phyloP scores from a whole-genome alignment of 1,284 basidiomycete species.

The Leccinum variabile region DNA sequence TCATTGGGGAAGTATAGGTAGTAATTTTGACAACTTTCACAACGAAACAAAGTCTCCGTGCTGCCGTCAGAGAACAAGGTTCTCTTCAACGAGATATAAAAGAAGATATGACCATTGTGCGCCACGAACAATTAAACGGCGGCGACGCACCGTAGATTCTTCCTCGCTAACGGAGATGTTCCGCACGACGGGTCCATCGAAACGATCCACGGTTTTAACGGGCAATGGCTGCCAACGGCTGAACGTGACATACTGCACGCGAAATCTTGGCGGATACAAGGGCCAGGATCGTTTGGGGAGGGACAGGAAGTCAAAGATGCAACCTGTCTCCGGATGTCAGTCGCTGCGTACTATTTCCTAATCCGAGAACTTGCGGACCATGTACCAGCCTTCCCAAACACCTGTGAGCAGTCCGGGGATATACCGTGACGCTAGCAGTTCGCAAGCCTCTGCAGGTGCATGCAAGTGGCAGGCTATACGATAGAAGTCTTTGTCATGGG shows the following conservation, averaged over 20 bases:
- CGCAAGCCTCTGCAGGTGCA: constrained; percentile 26
- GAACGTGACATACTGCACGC: constrained; percentile 36
- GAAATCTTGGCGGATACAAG: constrained; percentile 27
- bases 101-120: constrained; percentile 27
- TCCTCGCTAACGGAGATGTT: constrained; percentile 26
- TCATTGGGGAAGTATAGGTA: no score
- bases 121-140: constrained; percentile 2
- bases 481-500: constrained; percentile 45
- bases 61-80: constrained; percentile 34
- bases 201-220: constrained; percentile 22
- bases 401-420: constrained; percentile 48
- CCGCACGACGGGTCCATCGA: constrained; percentile 30
- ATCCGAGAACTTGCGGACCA: constrained; percentile 41
- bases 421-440: constrained; percentile 30
- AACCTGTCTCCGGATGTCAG: constrained; percentile 31
- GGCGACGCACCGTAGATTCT: constrained; percentile 26
- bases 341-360: constrained; percentile 10
- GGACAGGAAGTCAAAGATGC: constrained; percentile 26
- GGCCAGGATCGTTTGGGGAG: constrained; percentile 11
- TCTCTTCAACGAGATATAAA: constrained; percentile 18
- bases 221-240: constrained; percentile 36
- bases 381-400: constrained; percentile 57
- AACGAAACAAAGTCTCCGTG: constrained; percentile 29
- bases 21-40: constrained; percentile 17
- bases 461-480: constrained; percentile 32